These are phyloP conservation scores for Cornus controversa DNA, from an alignment of 148 eudicot genomes.

Conservation along the genomic window DNA sequence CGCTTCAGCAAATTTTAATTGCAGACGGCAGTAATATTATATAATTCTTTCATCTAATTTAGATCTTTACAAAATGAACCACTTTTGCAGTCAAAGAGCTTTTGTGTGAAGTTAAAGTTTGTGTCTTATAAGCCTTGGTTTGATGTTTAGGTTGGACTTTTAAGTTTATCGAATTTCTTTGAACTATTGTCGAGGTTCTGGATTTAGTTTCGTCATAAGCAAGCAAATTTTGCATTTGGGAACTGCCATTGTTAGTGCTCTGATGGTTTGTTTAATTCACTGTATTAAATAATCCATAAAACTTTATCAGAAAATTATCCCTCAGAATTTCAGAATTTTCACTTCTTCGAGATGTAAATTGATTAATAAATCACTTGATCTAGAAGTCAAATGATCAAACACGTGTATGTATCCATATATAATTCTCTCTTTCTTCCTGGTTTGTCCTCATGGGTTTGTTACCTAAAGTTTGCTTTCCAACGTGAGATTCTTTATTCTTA, in stretches of 20 bases:
- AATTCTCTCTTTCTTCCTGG: not conserved
- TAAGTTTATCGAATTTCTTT: not conserved
- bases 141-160: not conserved
- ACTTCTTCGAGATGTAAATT: no score
- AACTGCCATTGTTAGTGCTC: not conserved
- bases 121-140: not conserved
- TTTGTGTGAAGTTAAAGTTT: constrained; percentile 1
- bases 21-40: not conserved
- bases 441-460: not conserved
- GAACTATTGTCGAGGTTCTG: not conserved
- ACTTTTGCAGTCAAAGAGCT: not conserved
- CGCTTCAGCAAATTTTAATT: not conserved
- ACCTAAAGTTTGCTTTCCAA: not conserved
- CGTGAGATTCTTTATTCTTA: not conserved
- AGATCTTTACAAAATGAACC: not conserved
- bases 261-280: not conserved
- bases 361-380: not conserved
- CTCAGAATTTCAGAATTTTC: not conserved
- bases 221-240: no score
- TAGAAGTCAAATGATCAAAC: not conserved
- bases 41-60: not conserved
- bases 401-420: not conserved
- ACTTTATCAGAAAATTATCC: not conserved
- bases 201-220: no score
- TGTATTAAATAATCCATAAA: not conserved